phyloP scores from a whole-genome alignment of 129 eudicot species.

The Chrysanthemum seticuspe region DNA sequence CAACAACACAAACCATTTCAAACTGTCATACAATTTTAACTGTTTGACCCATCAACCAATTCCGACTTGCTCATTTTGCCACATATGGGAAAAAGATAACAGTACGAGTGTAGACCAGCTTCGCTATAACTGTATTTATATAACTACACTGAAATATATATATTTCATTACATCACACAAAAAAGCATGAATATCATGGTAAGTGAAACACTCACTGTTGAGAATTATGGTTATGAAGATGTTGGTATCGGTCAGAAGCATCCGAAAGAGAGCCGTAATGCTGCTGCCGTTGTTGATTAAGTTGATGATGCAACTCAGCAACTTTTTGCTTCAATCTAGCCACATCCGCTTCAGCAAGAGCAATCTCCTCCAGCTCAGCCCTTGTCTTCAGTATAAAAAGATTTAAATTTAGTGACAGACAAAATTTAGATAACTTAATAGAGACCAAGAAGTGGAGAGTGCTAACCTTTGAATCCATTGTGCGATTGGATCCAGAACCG shows the following conservation, averaged over 20 bases:
- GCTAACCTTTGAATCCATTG: conserved; percentile 92
- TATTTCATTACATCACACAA: conserved; percentile 9
- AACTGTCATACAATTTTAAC: too few relatives aligned
- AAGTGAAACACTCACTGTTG: conserved; percentile 58
- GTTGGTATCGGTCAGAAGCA: conserved; percentile 61
- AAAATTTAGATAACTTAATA: background rate
- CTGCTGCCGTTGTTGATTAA: conserved; percentile 93
- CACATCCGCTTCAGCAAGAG: conserved; percentile 99
- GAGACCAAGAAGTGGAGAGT: background rate
- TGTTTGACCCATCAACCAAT: too few relatives aligned
- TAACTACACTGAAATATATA: background rate
- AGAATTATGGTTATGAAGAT: conserved; percentile 53
- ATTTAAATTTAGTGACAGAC: conserved; percentile 6
- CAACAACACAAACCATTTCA: background rate
- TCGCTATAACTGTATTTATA: background rate
- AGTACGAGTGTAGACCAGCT: background rate
- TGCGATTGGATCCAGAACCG: conserved; percentile 60
- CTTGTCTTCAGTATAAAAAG: conserved; percentile 57
- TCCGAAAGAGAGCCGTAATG: conserved; percentile 80
- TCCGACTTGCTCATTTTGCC: too few relatives aligned
- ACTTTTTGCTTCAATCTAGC: conserved; percentile 96
- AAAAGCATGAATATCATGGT: background rate
- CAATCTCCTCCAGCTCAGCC: conserved; percentile 99
- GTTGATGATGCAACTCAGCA: conserved; percentile 93
- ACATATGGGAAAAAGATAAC: background rate